Evolutionary conservation across 495 filamentous ascomycete genomes (phyloP), one percentile per base, ranked within the genome.

Genomic region (Podospora comata): DNA sequence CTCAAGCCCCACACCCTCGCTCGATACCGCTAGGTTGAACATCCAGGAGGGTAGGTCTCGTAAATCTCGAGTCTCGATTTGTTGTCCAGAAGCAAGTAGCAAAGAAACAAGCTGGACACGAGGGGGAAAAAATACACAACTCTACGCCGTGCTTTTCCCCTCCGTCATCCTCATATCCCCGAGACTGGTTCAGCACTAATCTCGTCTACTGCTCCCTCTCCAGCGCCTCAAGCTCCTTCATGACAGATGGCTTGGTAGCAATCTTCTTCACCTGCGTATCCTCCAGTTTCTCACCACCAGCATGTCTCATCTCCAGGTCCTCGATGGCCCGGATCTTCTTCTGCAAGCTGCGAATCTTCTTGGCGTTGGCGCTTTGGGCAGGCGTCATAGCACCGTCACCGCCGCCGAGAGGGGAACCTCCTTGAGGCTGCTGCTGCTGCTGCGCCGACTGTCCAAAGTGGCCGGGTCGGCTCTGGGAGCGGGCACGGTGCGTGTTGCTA

Each of bases 211-310:
- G 23, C 55, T 80, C 79, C 71, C 70, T 77, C 73, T 81, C 82
- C 63, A 84, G 57, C 9, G 71, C 73, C 39, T 89, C 86, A 62
- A 99, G 78, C 79, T 99, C 95, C 78, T 88, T 91, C 65, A 92
- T 84, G 39, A 99, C 92, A 7, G 83, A 75, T 39, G 87, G 83
- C 82, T 97, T 96, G 4, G 94, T 99, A 23, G 87, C 85, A 70
- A 99, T 99, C 85, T 99, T 99, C 86, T 95, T 96, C 84, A 98
- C 87, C 83, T 99, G 95, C 60, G 95, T 99, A 76, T 97, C 93
- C 79, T 99, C 95, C 66, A 99, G 77, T 82, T 97, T 97, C 85
- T 99, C 95, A 13, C 95, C 96, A 48, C 88, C 88, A 3, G 94
- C 95, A 69, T 92, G 87, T 64, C 95, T 87, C 93, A 97, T 95